Percentiles rank a stretch among this genome's conserved stretches.
phyloP scores from a whole-genome alignment of 2,329 filamentous ascomycete genomes.

The Cordyceps cicadae region DNA sequence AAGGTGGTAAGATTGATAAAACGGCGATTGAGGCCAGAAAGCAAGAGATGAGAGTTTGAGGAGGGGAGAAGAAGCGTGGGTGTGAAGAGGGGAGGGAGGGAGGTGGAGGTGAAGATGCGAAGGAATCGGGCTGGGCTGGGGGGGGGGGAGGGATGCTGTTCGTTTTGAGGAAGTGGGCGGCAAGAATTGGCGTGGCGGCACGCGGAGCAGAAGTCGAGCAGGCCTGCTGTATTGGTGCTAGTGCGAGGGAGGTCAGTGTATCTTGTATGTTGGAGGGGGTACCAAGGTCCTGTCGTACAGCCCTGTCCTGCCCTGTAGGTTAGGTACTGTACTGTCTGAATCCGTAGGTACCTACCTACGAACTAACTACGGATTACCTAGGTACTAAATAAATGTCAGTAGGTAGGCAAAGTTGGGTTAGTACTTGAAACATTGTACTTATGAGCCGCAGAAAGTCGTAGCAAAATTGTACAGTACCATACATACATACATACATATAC shows the following conservation, averaged over 20 bases:
- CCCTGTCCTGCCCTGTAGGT: too few species aligned
- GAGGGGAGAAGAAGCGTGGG: not conserved
- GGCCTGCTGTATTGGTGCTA: not conserved
- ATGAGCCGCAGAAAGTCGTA: not conserved
- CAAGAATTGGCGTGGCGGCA: conserved; percentile 11
- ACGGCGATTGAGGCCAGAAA: not conserved
- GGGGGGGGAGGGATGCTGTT: not conserved
- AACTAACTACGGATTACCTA: too few species aligned
- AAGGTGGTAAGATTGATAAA: not conserved
- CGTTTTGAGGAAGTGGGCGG: conserved; percentile 8
- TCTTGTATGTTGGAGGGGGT: too few species aligned
- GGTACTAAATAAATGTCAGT: too few species aligned
- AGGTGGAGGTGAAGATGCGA: conserved; percentile 8
- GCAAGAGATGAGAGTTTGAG: not conserved
- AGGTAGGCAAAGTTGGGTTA: too few species aligned
- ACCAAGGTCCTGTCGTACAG: too few species aligned
- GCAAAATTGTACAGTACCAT: not conserved
- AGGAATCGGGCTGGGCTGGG: conserved; percentile 2
- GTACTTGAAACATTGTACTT: not conserved
- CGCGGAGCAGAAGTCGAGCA: not conserved
- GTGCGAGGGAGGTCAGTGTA: not conserved
- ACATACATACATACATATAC: too few species aligned
- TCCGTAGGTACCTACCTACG: too few species aligned
- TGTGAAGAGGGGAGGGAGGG: not conserved
- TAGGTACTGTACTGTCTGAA: too few species aligned